These are phyloP conservation scores for Colletotrichum zoysiae DNA, from an alignment of 2,329 filamentous ascomycete genomes.

Conservation along the genomic window DNA sequence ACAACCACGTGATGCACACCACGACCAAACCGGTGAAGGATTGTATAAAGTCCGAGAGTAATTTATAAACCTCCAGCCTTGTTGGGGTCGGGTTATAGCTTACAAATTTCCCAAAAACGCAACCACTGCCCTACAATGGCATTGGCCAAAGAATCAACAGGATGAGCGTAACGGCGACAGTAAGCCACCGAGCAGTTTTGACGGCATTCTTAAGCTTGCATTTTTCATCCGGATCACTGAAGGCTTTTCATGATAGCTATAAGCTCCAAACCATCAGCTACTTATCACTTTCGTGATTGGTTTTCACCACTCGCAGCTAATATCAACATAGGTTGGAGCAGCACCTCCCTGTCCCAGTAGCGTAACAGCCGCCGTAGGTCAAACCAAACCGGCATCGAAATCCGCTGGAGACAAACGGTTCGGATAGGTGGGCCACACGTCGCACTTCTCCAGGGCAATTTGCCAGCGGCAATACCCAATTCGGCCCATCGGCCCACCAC, in stretches of 20 bases:
- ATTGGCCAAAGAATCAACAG: conserved; percentile 49
- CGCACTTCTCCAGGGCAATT: conserved; percentile 81
- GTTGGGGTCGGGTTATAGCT: not conserved
- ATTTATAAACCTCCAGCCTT: not conserved
- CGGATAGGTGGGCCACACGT: conserved; percentile 78
- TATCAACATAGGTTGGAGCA: conserved; percentile 79
- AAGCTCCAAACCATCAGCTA: conserved; percentile 59
- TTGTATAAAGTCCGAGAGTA: not conserved
- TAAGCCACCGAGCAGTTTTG: conserved; percentile 59
- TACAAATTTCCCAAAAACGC: conserved; percentile 46
- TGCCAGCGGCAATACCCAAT: too few relatives aligned
- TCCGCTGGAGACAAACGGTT: conserved; percentile 79
- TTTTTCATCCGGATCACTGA: conserved; percentile 51
- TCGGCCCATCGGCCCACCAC: too few relatives aligned
- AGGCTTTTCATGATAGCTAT: conserved; percentile 81
- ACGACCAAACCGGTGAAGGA: conserved; percentile 84
- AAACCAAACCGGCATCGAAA: conserved; percentile 84
- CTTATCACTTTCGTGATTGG: too few relatives aligned
- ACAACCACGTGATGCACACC: conserved; percentile 80
- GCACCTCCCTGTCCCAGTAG: conserved; percentile 86
- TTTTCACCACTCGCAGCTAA: conserved; percentile 62
- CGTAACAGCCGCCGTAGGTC: conserved; percentile 87
- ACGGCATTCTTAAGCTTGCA: conserved; percentile 61
- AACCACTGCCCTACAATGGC: conserved; percentile 48
- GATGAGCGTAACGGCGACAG: conserved; percentile 71